These are phyloP conservation scores for Solanum boliviense DNA, from an alignment of 257 asterid species.

Conservation along the genomic window DNA sequence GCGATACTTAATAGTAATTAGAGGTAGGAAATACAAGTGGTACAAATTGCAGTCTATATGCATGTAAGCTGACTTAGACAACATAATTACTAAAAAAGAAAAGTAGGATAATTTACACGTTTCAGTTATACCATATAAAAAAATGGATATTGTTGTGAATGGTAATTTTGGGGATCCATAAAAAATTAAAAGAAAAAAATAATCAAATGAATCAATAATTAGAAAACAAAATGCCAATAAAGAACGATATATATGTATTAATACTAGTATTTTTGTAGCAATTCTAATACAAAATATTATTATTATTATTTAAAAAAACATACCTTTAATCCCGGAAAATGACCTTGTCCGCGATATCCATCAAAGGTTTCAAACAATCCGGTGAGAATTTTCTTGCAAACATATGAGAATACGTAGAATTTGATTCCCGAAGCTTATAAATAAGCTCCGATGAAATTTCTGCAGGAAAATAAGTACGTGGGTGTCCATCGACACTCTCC, in stretches of 20 bases:
- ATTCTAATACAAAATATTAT: neutral
- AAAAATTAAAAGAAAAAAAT: neutral
- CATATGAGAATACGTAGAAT: conserved; percentile 45
- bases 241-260: too few species aligned
- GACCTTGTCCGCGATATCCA: conserved; percentile 35
- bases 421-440: conserved; percentile 27
- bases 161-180: neutral
- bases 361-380: conserved; percentile 56
- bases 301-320: neutral
- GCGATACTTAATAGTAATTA: neutral
- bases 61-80: neutral
- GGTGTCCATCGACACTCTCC: conserved; percentile 49
- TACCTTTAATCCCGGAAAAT: conserved; percentile 42
- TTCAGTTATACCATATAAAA: neutral
- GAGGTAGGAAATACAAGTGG: neutral
- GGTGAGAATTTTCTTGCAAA: conserved; percentile 77
- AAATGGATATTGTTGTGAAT: neutral
- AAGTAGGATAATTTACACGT: neutral
- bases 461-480: conserved; percentile 38
- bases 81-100: too few species aligned
- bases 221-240: too few species aligned
- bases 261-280: too few species aligned
- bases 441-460: conserved; percentile 47
- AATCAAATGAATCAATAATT: neutral
- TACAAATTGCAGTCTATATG: neutral